These are phyloP conservation scores for Hibiscus mutabilis DNA, from an alignment of 345 rosid genomes.

Conservation along the genomic window DNA sequence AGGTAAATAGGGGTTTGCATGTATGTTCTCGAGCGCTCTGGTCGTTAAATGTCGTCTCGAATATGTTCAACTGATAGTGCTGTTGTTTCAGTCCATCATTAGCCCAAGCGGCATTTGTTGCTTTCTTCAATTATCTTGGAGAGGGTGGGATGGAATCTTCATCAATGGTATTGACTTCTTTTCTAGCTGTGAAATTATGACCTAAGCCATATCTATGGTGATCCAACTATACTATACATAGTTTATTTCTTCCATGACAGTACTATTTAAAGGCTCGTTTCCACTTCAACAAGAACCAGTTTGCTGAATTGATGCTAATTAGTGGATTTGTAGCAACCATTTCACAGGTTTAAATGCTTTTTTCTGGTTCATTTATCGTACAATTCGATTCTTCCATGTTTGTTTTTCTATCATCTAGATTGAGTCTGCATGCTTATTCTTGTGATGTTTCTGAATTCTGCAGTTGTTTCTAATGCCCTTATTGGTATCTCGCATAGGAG, in stretches of 20 bases:
- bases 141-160: conserved; percentile 62
- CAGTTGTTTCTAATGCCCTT: conserved; percentile 73
- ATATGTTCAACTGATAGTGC: background rate
- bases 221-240: background rate
- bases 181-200: background rate
- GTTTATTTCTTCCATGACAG: conserved; percentile 28
- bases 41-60: background rate
- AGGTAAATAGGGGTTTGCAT: conserved; percentile 31
- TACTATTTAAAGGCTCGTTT: conserved; percentile 85
- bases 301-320: conserved; percentile 67
- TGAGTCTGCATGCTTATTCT: background rate
- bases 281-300: conserved; percentile 68
- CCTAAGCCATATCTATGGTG: background rate
- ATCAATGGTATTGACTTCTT: conserved; percentile 36
- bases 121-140: conserved; percentile 66
- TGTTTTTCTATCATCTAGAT: background rate
- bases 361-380: background rate
- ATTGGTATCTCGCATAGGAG: conserved; percentile 47
- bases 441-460: conserved; percentile 12
- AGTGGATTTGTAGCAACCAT: conserved; percentile 41
- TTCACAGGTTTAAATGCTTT: conserved; percentile 50
- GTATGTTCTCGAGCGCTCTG: background rate
- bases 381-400: background rate
- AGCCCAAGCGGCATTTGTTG: conserved; percentile 59
- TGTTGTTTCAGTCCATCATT: conserved; percentile 48